Conservation (phyloP, 2,329 filamentous ascomycete genomes). For the Mycosphaerella sp. region DNA sequence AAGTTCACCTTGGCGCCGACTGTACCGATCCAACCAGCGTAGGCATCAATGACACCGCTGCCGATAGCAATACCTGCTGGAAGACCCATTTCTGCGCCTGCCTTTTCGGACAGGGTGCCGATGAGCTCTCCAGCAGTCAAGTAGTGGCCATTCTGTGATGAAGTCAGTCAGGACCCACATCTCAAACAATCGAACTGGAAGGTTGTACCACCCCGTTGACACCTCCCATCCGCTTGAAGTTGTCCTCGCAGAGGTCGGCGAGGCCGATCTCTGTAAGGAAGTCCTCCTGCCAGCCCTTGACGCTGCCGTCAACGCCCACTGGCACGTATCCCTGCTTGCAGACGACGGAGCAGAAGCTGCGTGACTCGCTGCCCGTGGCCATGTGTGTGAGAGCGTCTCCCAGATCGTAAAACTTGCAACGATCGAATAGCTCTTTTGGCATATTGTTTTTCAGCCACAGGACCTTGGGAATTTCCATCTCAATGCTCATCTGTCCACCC, state of each 20-base stretch:
- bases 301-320: slow-evolving; percentile 92
- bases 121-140: slow-evolving; percentile 88
- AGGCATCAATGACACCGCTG: slow-evolving; percentile 95
- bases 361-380: slow-evolving; percentile 82
- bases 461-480: slow-evolving; percentile 99
- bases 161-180: slow-evolving; percentile 28
- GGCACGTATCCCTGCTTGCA: slow-evolving; percentile 97
- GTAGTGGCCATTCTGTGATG: slow-evolving; percentile 77
- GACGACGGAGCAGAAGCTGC: slow-evolving; percentile 92
- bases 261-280: slow-evolving; percentile 84
- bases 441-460: slow-evolving; percentile 99
- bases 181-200: slow-evolving; percentile 10
- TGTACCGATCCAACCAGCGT: slow-evolving; percentile 97
- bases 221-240: slow-evolving; percentile 90
- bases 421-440: slow-evolving; percentile 80
- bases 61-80: slow-evolving; percentile 84
- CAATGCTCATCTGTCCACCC: slow-evolving; percentile 95
- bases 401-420: slow-evolving; percentile 96
- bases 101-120: slow-evolving; percentile 75
- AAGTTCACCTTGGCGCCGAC: slow-evolving; percentile 94
- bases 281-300: slow-evolving; percentile 97
- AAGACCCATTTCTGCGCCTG: slow-evolving; percentile 75
- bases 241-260: slow-evolving; percentile 72
- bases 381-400: slow-evolving; percentile 89
- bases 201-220: slow-evolving; percentile 80